Base-by-base conservation (phyloP, 208 protist species). In the Crithidia thermophila region DNA sequence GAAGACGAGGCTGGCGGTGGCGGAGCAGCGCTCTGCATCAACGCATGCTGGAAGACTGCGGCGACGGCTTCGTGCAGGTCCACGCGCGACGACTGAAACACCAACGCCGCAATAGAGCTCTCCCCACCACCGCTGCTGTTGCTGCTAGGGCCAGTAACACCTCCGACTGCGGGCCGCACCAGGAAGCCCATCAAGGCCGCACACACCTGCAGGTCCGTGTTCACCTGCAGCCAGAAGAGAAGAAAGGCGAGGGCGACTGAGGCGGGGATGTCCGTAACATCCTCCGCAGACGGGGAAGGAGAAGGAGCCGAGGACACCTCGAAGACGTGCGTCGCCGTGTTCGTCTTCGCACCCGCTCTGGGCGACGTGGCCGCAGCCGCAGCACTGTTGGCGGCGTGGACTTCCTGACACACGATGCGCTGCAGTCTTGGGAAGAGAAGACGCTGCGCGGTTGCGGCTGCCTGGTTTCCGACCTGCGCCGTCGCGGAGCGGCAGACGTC, bases 401-500 rank as follows among this genome's bases (percentile, higher is more conserved):
- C 37, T 42, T 73, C 67, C 27, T 34, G 30, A 10, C 53, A 28
- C 11, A 75, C 42, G 16, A 37, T 52, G 51, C 52, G 33, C 20
- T 59, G 69, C 21, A 75, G 63, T 11, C 60, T 59, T 4, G 69
- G 63, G 23, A 77, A 23, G 30, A 87, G 76, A 31, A 72, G 31
- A 16, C 33, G 10, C 58, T 79, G 72, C 33, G 80, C 59, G 2
- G 33, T 56, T 0, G 42, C 34, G 1, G 47, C 61, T 20, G 52
- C 63, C 20, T 77, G 49, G n/a, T 37, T 36, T 1, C 60, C 56
- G 18, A 64, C 72, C 49, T 78, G 40, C 0, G 43, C 4, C 16
- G 77, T 71, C 8, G 85, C 75, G 1, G 83, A 60, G n/a, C 58
- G 65, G 59, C 78, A 81, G 16, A 97, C 66, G 51, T 97, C 91